Evolutionary conservation across 2,329 filamentous ascomycete species (phyloP), one percentile per base, ranked within the genome.

Genomic region (Ophiostoma triangulosporum): DNA sequence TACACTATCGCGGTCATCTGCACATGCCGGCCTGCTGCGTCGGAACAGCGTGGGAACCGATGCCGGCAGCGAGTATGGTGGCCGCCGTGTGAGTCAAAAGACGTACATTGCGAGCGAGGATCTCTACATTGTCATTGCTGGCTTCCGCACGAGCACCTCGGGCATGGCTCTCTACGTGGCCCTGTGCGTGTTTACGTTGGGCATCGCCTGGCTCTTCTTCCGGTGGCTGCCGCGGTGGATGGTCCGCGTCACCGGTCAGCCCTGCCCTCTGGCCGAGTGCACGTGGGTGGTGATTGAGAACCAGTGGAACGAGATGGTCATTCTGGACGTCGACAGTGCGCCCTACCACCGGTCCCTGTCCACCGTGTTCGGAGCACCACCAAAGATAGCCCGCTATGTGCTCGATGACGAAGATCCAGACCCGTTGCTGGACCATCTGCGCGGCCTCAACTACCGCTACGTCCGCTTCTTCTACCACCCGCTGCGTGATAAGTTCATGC

Each of bases 211-310:
- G 70, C 77, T 98, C 14, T 62, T 97, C 5, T 78, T 97, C 54
- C 79, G 89, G 57, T 98, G 93, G 93, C 68, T 97, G 52, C 94
- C 93, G 5, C 78, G 82, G 55, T 95, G 88, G 88, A 82, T 87
- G 61, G 83, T 97, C 50, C 77, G 76, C 49, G 65, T 97, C 40
- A 73, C 87, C 38, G 93, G 93, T 27, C 77, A 72, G 52, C 70
- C 81, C 5, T 79, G 78, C 15, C 73, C 86, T 2, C 72, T 98
- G 29, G 75, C 77, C 52, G 79, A 86, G 53, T 93, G 88, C 62
- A 76, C 86, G 56, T 98, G 94, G 93, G 84, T 95, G 43, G 90
- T 95, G 27, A 79, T 97, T 58, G 93, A 84, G 76, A 96, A 98
- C 63, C 89, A 97, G 75, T 97, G 93, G 91, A 86, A 86, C 50